phyloP scores from a whole-genome alignment of 1,139 yeast species.

The Citeromyces hawaiiensis region DNA sequence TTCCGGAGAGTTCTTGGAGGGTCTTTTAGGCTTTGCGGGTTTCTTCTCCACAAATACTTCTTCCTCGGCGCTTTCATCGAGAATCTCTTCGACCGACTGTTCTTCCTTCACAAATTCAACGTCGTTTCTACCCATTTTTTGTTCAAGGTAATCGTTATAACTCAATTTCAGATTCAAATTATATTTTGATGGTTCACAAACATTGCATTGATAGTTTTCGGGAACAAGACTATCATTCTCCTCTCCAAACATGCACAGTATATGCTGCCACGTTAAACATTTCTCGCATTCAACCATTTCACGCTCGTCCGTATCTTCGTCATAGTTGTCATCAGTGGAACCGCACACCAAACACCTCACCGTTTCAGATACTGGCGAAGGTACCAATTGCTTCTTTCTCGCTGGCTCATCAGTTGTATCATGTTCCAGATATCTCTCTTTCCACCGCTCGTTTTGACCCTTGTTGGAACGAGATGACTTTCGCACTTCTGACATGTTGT shows the following conservation, averaged over 20 bases:
- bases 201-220: slow-evolving; percentile 32
- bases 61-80: slow-evolving; percentile 5
- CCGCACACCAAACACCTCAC: slow-evolving; percentile 59
- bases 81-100: slow-evolving; percentile 4
- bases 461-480: slow-evolving; percentile 1
- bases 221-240: slow-evolving; percentile 25
- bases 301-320: slow-evolving; percentile 43
- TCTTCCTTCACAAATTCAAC: slow-evolving; percentile 2
- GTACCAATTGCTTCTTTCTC: slow-evolving; percentile 11
- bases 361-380: slow-evolving; percentile 14
- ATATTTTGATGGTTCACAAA: slow-evolving; percentile 28
- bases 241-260: slow-evolving; percentile 52
- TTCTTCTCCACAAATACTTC: slow-evolving; percentile 7
- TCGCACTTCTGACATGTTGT: slow-evolving; percentile 1
- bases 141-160: slow-evolving; percentile 14
- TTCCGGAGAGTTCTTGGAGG: slow-evolving; percentile 5
- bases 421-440: slow-evolving; percentile 4
- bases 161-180: slow-evolving; percentile 15
- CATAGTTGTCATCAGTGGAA: slow-evolving; percentile 46
- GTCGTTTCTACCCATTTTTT: slow-evolving; percentile 2
- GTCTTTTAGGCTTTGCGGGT: slow-evolving; percentile 9
- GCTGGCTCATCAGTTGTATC: slow-evolving; percentile 6
- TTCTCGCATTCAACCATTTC: slow-evolving; percentile 74
- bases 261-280: slow-evolving; percentile 82
- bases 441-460: background rate